Evolutionary conservation across 139 green algal species (phyloP).

Genomic region (Chloropicon primus): DNA sequence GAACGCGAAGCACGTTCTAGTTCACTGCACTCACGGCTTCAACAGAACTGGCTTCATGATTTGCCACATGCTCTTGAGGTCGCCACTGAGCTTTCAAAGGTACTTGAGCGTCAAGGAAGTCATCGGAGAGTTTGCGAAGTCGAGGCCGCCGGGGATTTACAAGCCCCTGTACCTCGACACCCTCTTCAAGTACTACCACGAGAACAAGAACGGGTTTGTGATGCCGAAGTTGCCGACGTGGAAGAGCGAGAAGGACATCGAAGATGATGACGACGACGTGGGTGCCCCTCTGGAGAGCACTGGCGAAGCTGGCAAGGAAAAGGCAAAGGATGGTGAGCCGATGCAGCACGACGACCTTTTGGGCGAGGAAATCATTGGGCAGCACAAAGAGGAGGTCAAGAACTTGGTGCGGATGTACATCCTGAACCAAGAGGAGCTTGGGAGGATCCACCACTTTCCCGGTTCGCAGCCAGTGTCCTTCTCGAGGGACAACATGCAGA

Average conservation of each 20-base stretch:
- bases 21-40: conserved; percentile 98
- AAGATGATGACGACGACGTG: conserved; percentile 12
- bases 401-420: not conserved
- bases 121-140: conserved; percentile 49
- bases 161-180: conserved; percentile 85
- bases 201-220: conserved; percentile 16
- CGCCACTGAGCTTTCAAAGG: conserved; percentile 11
- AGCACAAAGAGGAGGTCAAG: conserved; percentile 24
- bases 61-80: conserved; percentile 35
- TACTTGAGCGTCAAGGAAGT: conserved; percentile 24
- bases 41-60: conserved; percentile 86
- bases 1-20: conserved; percentile 25
- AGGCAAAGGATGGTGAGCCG: not conserved
- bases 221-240: conserved; percentile 41
- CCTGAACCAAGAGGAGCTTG: not conserved
- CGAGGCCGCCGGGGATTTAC: conserved; percentile 86
- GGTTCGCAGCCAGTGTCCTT: conserved; percentile 89
- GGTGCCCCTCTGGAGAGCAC: not conserved
- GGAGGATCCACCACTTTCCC: conserved; percentile 40
- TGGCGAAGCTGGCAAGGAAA: not conserved
- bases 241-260: conserved; percentile 34
- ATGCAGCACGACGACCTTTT: conserved; percentile 75
- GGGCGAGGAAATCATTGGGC: conserved; percentile 49
- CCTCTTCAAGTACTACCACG: conserved; percentile 77
- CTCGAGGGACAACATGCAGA: conserved; percentile 34